Percentiles rank a stretch among this genome's conserved stretches.
phyloP scores from a whole-genome alignment of 1,284 basidiomycete genomes.

The Sporisorium exsertum region DNA sequence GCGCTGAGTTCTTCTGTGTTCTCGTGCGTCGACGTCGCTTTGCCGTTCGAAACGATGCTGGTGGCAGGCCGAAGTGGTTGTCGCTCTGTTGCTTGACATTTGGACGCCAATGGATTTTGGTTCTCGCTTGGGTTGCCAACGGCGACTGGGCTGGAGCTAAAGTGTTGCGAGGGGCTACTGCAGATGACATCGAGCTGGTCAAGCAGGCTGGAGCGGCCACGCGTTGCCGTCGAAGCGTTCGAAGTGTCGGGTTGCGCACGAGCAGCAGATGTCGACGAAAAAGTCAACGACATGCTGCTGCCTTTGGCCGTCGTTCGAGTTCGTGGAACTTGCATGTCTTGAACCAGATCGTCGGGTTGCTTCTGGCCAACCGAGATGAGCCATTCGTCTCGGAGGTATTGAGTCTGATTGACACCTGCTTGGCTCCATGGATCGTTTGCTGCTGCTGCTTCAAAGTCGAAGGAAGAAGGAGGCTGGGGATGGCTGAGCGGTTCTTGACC shows the following conservation, averaged over 20 bases:
- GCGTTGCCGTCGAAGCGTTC: not conserved
- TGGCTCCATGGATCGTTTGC: conserved; percentile 21
- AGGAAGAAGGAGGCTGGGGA: conserved; percentile 9
- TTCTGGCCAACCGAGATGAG: conserved; percentile 38
- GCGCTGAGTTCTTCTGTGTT: conserved; percentile 1
- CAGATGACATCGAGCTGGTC: conserved; percentile 42
- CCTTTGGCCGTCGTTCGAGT: not conserved
- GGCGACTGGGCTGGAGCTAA: conserved; percentile 4
- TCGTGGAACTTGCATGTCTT: conserved; percentile 1
- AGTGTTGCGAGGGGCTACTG: conserved; percentile 19
- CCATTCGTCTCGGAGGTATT: conserved; percentile 30
- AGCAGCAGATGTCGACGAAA: not conserved
- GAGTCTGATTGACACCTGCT: conserved; percentile 17
- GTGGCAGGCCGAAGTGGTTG: conserved; percentile 7
- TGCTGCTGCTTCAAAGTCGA: conserved; percentile 22
- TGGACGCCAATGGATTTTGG: not conserved
- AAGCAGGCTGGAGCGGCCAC: conserved; percentile 23
- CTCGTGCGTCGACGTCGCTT: not conserved
- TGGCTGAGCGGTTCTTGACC: conserved; percentile 2
- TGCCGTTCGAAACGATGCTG: conserved; percentile 4
- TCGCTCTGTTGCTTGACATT: conserved; percentile 2
- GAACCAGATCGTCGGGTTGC: conserved; percentile 24
- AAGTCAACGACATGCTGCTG: not conserved
- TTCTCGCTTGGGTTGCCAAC: not conserved
- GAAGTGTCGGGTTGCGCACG: not conserved